Evolutionary conservation across 2,329 filamentous ascomycete species (phyloP).

Genomic region (Colletotrichum navitas): DNA sequence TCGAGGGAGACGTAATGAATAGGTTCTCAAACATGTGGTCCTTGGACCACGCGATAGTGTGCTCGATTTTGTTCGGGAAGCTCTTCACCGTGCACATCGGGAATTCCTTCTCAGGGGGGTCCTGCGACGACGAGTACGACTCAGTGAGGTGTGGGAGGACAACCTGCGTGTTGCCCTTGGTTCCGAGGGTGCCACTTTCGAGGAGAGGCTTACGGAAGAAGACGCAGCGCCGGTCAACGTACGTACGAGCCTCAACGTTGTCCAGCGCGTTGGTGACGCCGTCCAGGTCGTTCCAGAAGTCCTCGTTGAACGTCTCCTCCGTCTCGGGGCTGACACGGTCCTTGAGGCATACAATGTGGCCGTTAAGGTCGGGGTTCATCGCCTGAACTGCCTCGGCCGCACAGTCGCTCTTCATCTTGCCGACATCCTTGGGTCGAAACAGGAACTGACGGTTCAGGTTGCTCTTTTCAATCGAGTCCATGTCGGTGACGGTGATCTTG

Average conservation of each 20-base stretch:
- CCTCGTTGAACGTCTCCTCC: conserved; percentile 93
- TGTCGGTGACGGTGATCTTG: conserved; percentile 93
- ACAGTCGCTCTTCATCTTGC: conserved; percentile 95
- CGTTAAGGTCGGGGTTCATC: conserved; percentile 94
- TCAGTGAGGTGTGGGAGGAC: conserved; percentile 92
- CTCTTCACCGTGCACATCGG: conserved; percentile 98
- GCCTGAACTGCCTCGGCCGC: conserved; percentile 89
- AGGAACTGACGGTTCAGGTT: conserved; percentile 98
- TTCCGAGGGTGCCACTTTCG: conserved; percentile 97
- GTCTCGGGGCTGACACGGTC: conserved; percentile 94
- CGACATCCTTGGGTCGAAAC: conserved; percentile 93
- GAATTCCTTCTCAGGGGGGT: conserved; percentile 98
- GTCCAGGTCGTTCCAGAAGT: conserved; percentile 89
- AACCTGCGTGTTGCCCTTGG: conserved; percentile 98
- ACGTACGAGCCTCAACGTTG: conserved; percentile 96
- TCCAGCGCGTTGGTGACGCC: conserved; percentile 97
- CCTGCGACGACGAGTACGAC: conserved; percentile 94
- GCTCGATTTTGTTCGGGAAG: conserved; percentile 98
- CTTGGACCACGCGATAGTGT: conserved; percentile 98
- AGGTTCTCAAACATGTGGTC: conserved; percentile 91
- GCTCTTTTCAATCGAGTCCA: conserved; percentile 99
- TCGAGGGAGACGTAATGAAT: conserved; percentile 93
- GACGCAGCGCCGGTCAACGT: conserved; percentile 95
- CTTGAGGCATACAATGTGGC: conserved; percentile 86
- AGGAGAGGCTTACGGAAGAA: conserved; percentile 98